These are phyloP conservation scores for Auriscalpium microsporum DNA, from an alignment of 768 basidiomycete genomes.

Conservation along the genomic window DNA sequence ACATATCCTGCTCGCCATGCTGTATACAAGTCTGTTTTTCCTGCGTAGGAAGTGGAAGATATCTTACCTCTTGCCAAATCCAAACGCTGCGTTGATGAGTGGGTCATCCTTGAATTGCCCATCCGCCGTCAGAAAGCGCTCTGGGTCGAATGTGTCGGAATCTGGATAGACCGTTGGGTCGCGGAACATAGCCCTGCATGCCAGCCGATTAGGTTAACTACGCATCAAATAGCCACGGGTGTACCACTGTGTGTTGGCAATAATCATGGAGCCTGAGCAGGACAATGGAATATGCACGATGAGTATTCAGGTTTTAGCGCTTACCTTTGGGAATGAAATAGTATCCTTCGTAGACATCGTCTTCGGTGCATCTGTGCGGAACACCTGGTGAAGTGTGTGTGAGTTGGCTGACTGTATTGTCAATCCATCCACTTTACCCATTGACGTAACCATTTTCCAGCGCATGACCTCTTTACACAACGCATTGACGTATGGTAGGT, in stretches of 20 bases:
- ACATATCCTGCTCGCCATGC: constrained; percentile 1
- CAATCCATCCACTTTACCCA: background rate
- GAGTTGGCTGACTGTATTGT: too few species aligned
- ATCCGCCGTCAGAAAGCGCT: constrained; percentile 10
- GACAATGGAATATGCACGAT: background rate
- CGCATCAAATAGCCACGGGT: background rate
- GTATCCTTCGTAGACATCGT: constrained; percentile 1
- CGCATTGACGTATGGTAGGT: constrained; percentile 21
- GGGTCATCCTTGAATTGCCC: constrained; percentile 5
- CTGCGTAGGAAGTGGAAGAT: too few species aligned
- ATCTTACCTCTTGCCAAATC: constrained; percentile 1
- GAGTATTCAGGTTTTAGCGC: background rate
- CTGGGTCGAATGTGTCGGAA: constrained; percentile 9
- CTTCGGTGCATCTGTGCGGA: background rate
- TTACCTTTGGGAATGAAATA: constrained; percentile 10
- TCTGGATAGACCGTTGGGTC: constrained; percentile 7
- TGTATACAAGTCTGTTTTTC: too few species aligned
- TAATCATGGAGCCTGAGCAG: background rate
- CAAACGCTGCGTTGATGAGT: background rate
- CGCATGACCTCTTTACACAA: constrained; percentile 19
- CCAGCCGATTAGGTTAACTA: background rate
- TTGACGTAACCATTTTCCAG: constrained; percentile 12
- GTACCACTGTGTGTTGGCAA: constrained; percentile 6
- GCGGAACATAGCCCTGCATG: constrained; percentile 6
- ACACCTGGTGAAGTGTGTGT: background rate